Conservation (phyloP, 2,329 filamentous ascomycete species). For the Zasmidium angulare region DNA sequence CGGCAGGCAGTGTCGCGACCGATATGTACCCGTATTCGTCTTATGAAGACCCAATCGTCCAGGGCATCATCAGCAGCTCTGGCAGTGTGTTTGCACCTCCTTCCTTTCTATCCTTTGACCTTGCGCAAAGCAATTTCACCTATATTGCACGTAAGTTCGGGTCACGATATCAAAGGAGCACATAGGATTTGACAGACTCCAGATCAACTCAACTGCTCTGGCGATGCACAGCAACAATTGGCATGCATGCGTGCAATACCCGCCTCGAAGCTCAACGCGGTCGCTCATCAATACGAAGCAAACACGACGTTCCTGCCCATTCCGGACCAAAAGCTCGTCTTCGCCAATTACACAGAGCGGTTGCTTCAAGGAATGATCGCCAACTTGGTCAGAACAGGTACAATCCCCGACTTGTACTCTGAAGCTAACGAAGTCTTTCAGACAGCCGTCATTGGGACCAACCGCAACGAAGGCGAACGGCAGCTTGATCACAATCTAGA, state of each 20-base stretch:
- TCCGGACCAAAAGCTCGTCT: neutral
- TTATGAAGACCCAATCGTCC: neutral
- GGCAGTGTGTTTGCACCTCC: neutral
- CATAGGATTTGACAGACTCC: neutral
- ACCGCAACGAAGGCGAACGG: neutral
- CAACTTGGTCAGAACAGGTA: neutral
- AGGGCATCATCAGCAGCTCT: neutral
- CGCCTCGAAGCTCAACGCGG: neutral
- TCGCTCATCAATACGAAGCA: neutral
- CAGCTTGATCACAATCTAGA: neutral
- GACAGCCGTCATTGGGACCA: neutral
- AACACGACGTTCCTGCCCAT: neutral
- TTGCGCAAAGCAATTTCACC: neutral
- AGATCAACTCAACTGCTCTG: neutral
- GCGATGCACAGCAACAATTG: neutral
- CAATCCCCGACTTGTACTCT: too few relatives aligned
- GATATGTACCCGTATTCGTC: neutral
- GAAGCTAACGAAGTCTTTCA: neutral
- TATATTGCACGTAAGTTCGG: neutral
- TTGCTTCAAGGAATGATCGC: neutral
- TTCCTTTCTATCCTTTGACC: neutral
- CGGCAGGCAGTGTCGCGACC: neutral
- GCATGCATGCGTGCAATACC: neutral
- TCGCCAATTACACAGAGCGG: neutral
- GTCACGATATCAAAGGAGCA: neutral